These are phyloP conservation scores for Pleurotus salmoneostramineus DNA, from an alignment of 768 basidiomycete species.

Conservation along the genomic window DNA sequence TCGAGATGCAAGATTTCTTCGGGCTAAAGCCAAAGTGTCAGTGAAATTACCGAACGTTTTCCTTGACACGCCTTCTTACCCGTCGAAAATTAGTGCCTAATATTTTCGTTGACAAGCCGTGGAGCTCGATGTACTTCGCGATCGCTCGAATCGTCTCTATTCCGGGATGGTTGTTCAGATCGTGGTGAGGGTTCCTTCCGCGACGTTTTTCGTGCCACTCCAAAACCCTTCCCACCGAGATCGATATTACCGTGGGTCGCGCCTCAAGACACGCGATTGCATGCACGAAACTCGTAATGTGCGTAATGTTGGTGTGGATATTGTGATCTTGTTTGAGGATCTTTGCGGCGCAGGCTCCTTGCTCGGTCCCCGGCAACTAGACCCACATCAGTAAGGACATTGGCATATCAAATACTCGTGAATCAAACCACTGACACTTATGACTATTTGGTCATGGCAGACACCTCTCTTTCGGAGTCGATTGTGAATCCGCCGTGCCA, in stretches of 20 bases:
- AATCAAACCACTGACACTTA: constrained; percentile 41
- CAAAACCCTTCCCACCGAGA: constrained; percentile 46
- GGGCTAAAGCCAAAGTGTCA: constrained; percentile 24
- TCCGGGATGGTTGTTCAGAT: constrained; percentile 33
- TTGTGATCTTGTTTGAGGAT: constrained; percentile 29
- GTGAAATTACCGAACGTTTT: not conserved
- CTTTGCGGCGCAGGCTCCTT: constrained; percentile 45
- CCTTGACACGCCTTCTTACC: constrained; percentile 23
- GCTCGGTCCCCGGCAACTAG: constrained; percentile 57
- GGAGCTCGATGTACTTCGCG: constrained; percentile 35
- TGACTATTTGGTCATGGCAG: constrained; percentile 33
- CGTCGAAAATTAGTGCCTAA: constrained; percentile 38
- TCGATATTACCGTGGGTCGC: constrained; percentile 41
- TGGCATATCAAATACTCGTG: not conserved
- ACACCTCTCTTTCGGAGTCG: constrained; percentile 39
- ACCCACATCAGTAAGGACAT: not conserved
- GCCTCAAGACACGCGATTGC: constrained; percentile 54
- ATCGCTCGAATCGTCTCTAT: constrained; percentile 44
- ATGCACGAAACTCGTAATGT: constrained; percentile 52
- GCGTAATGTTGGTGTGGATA: constrained; percentile 47
- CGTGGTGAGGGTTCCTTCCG: constrained; percentile 12
- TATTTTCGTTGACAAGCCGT: constrained; percentile 34
- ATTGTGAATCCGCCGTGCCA: constrained; percentile 35
- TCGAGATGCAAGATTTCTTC: constrained; percentile 34
- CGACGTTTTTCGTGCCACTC: constrained; percentile 35